These are phyloP conservation scores for Aspergillus pseudoterreus DNA, from an alignment of 2,329 filamentous ascomycete genomes.

Conservation along the genomic window DNA sequence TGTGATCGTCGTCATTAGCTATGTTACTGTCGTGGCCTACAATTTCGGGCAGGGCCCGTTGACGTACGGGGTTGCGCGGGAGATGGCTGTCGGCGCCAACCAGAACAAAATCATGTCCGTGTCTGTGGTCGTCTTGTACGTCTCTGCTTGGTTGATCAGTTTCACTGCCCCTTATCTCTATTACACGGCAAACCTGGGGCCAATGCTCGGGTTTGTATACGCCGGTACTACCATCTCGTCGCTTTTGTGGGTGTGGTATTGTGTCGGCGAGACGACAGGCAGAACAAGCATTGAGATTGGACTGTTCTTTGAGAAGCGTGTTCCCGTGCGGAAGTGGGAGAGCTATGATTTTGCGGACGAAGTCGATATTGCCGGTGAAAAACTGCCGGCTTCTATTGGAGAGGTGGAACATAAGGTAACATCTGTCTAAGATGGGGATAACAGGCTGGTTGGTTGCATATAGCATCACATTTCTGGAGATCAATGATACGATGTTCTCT, in stretches of 20 bases:
- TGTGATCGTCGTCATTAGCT: not conserved
- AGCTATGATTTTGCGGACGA: not conserved
- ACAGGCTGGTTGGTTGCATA: too few relatives aligned
- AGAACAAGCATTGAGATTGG: not conserved
- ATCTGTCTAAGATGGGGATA: not conserved
- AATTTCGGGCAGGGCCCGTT: not conserved
- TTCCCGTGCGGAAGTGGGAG: not conserved
- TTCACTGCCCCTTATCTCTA: not conserved
- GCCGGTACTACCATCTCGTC: not conserved
- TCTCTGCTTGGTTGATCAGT: not conserved
- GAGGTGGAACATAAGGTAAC: not conserved
- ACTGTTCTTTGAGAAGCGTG: not conserved
- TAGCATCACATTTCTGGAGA: too few relatives aligned
- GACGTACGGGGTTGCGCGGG: not conserved
- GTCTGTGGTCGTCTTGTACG: not conserved
- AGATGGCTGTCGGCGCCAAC: not conserved
- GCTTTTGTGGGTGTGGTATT: not conserved
- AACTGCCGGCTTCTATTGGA: not conserved
- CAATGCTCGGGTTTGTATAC: not conserved
- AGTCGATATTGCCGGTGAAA: not conserved
- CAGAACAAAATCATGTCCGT: not conserved
- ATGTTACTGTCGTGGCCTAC: not conserved
- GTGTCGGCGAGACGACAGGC: not conserved
- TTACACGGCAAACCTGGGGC: not conserved
- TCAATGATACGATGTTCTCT: too few relatives aligned